Percentiles rank a stretch among this genome's conserved stretches.
These are phyloP conservation scores for Neopestalotiopsis sp. DNA, from an alignment of 2,329 filamentous ascomycete genomes.

Conservation along the genomic window DNA sequence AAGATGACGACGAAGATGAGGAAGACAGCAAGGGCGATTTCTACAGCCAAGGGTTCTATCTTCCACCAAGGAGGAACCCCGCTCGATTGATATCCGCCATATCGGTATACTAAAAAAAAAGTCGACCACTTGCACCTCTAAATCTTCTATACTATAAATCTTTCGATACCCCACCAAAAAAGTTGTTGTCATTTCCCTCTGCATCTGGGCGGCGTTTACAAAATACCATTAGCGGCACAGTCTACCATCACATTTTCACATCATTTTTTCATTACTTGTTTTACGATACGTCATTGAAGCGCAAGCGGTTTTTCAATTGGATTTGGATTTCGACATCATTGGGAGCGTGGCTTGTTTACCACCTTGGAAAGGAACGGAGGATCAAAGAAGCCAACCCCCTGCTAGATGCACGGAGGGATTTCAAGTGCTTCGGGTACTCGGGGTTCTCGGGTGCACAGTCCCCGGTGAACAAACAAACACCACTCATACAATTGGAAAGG, in stretches of 20 bases:
- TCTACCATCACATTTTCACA: slow-evolving; percentile 18
- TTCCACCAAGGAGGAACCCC: slow-evolving; percentile 54
- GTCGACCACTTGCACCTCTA: slow-evolving; percentile 29
- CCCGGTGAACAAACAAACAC: slow-evolving; percentile 21
- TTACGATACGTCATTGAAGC: slow-evolving; percentile 24
- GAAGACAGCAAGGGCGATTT: slow-evolving; percentile 43
- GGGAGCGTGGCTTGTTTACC: slow-evolving; percentile 9
- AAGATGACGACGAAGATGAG: slow-evolving; percentile 38
- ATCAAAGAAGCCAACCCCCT: neutral
- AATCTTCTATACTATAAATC: slow-evolving; percentile 7
- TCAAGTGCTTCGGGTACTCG: neutral
- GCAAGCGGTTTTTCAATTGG: slow-evolving; percentile 31
- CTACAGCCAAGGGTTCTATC: slow-evolving; percentile 60
- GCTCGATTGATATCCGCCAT: slow-evolving; percentile 59
- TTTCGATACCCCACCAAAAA: neutral
- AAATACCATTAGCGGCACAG: slow-evolving; percentile 39
- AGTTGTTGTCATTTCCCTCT: slow-evolving; percentile 36
- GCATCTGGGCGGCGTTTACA: slow-evolving; percentile 42
- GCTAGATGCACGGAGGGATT: slow-evolving; percentile 8
- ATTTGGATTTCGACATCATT: slow-evolving; percentile 21
- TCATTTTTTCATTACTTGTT: slow-evolving; percentile 17
- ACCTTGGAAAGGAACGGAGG: slow-evolving; percentile 12
- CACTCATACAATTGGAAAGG: slow-evolving; percentile 29
- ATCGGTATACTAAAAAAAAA: slow-evolving; percentile 56
- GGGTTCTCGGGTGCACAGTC: slow-evolving; percentile 3